These are phyloP conservation scores for Corylus avellana DNA, from an alignment of 306 rosid genomes.

Conservation along the genomic window DNA sequence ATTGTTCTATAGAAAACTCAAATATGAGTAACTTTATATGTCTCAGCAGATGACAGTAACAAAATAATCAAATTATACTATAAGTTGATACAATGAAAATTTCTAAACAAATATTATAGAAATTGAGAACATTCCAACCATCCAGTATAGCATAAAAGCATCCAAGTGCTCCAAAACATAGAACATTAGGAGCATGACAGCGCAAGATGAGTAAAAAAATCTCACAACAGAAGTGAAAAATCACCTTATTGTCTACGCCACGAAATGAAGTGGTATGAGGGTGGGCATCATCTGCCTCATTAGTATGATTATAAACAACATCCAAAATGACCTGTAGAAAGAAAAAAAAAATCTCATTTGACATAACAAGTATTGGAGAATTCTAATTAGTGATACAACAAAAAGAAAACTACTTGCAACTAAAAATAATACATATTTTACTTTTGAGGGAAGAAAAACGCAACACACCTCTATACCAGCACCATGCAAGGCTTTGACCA, in stretches of 20 bases:
- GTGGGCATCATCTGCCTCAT: slow-evolving; percentile 75
- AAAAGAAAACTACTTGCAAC: not conserved
- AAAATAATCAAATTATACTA: not conserved
- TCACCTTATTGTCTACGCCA: slow-evolving; percentile 96
- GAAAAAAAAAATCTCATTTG: slow-evolving; percentile 26
- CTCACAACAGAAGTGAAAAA: slow-evolving; percentile 19
- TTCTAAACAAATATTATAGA: not conserved
- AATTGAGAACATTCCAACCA: not conserved
- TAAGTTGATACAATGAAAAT: not conserved
- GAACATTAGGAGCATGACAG: slow-evolving; percentile 5
- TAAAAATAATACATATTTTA: slow-evolving; percentile 17
- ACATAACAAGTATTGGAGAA: slow-evolving; percentile 24
- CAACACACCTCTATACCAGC: slow-evolving; percentile 89
- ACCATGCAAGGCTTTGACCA: slow-evolving; percentile 93
- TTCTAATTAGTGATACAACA: slow-evolving; percentile 10
- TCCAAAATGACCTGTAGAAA: slow-evolving; percentile 82
- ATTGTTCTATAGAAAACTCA: not conserved
- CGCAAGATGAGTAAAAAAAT: slow-evolving; percentile 13
- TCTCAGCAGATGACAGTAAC: not conserved
- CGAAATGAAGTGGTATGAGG: slow-evolving; percentile 92
- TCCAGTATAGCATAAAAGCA: slow-evolving; percentile 8
- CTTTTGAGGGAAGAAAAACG: slow-evolving; percentile 11
- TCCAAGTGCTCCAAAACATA: not conserved
- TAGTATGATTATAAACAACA: slow-evolving; percentile 96
- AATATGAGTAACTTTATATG: not conserved